Evolutionary conservation across 495 filamentous ascomycete species (phyloP).

Genomic region (Podospora didyma): DNA sequence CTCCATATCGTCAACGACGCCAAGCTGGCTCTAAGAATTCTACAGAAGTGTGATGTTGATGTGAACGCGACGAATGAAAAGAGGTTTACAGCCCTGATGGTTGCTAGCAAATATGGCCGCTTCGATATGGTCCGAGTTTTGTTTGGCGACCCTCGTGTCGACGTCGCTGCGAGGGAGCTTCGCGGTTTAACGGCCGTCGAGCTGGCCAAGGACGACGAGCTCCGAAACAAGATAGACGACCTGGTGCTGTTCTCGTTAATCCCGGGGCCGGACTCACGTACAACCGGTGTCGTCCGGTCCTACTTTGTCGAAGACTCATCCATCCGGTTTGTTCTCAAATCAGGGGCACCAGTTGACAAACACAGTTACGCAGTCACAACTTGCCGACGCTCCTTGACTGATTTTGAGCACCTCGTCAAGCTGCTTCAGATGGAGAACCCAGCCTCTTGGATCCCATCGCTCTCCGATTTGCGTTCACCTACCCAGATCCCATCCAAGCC

Average conservation of each 20-base stretch:
- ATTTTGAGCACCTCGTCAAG: conserved; percentile 87
- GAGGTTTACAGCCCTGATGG: conserved; percentile 93
- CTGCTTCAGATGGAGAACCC: conserved; percentile 91
- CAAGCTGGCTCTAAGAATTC: conserved; percentile 65
- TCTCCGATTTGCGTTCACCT: conserved; percentile 75
- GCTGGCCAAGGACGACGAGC: conserved; percentile 96
- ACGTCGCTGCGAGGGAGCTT: conserved; percentile 76
- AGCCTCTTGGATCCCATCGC: conserved; percentile 85
- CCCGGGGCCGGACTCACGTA: conserved; percentile 68
- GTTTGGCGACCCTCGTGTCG: conserved; percentile 83
- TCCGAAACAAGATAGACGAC: conserved; percentile 94
- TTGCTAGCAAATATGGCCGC: conserved; percentile 97
- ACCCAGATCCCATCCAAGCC: conserved; percentile 92
- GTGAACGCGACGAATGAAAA: conserved; percentile 96
- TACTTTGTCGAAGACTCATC: conserved; percentile 98
- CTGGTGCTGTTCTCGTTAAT: conserved; percentile 75
- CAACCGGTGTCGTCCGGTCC: conserved; percentile 91
- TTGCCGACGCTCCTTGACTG: conserved; percentile 79
- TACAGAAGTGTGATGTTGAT: conserved; percentile 83
- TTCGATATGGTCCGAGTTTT: conserved; percentile 87
- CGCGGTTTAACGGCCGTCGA: conserved; percentile 94
- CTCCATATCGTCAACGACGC: conserved; percentile 90
- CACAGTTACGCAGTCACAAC: conserved; percentile 88
- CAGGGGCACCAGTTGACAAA: conserved; percentile 64
- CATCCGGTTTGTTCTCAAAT: conserved; percentile 89